Evolutionary conservation across 2,329 filamentous ascomycete species (phyloP), one percentile per base, ranked within the genome.

Genomic region (Cladophialophora carrionii): DNA sequence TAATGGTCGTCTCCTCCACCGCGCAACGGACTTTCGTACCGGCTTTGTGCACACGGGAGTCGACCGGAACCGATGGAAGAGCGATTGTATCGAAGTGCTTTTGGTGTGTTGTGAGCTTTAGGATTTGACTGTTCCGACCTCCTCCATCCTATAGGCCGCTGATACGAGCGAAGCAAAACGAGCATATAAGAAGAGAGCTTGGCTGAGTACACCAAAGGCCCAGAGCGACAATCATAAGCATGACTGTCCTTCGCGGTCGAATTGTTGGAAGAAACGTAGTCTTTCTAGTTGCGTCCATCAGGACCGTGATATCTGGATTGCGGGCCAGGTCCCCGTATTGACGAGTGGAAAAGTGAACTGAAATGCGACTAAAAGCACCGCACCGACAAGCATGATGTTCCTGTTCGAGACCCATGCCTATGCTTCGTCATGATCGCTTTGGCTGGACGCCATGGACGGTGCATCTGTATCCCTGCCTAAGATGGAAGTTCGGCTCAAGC

Each of bases 401-500:
- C 26, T 29, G 7, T 34, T 58, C 37, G n/a, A 46, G 41, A 58
- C 22, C 29, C 31, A 58, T 34, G 41, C 14, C 5, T 31, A 37
- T 22, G 56, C 29, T 32, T 49, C 41, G 17, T 34, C 56, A 58
- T 46, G 5, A 58, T 20, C 22, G 41, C 43, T 49, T 58, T 8
- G 41, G 7, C n/a, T 46, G 10, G 41, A 20, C 6, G 43, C 24
- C 24, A 48, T 20, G 57, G 8, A n/a, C 17, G n/a, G 31, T 64
- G 49, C 52, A 49, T 64, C 7, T 43, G 37, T 43, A 3, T 31
- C 12, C 41, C 20, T 12, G 53, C 49, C 58, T 49, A 48, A 24
- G 37, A 9, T 12, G 31, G 57, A 31, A 53, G 48, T 6, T 60
- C 48, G 57, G 57, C 48, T 53, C 57, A 46, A 53, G 57, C 34